Evolutionary conservation across 805 yeast genomes (phyloP).

Genomic region (Starmerella sp.): DNA sequence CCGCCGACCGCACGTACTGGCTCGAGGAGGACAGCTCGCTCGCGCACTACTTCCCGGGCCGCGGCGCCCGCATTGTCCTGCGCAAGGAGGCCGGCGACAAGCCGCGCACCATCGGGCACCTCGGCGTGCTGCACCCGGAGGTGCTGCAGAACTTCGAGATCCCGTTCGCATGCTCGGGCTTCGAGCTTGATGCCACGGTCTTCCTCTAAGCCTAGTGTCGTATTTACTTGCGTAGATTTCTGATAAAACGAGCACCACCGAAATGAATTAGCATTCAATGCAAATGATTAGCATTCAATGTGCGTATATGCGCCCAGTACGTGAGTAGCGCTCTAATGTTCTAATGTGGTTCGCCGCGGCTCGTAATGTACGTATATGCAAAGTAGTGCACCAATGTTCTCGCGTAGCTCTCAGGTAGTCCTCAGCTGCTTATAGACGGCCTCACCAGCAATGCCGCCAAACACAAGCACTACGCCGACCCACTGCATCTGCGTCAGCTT

Average conservation of each 20-base stretch:
- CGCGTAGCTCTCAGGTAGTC: background rate
- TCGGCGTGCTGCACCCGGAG: conserved; percentile 94
- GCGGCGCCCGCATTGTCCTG: conserved; percentile 83
- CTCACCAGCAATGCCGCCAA: conserved; percentile 76
- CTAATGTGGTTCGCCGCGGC: no score
- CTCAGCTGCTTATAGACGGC: conserved; percentile 40
- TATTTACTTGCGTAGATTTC: background rate
- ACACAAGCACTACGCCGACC: conserved; percentile 68
- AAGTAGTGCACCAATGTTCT: no score
- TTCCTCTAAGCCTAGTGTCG: conserved; percentile 31
- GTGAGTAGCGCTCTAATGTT: no score
- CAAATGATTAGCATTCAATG: no score
- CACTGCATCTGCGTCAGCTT: conserved; percentile 52
- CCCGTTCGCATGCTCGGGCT: conserved; percentile 84
- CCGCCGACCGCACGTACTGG: conserved; percentile 53
- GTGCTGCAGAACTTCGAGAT: conserved; percentile 78
- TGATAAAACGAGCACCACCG: no score
- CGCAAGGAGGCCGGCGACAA: conserved; percentile 30
- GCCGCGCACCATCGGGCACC: conserved; percentile 41
- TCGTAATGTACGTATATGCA: no score
- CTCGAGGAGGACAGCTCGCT: conserved; percentile 27
- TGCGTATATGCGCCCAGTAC: no score
- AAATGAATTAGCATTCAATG: no score
- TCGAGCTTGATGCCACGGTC: conserved; percentile 81
- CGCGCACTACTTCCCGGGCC: conserved; percentile 85